Evolutionary conservation across 2,329 filamentous ascomycete species (phyloP), one percentile per base, ranked within the genome.

Genomic region (Thelonectria discophora): DNA sequence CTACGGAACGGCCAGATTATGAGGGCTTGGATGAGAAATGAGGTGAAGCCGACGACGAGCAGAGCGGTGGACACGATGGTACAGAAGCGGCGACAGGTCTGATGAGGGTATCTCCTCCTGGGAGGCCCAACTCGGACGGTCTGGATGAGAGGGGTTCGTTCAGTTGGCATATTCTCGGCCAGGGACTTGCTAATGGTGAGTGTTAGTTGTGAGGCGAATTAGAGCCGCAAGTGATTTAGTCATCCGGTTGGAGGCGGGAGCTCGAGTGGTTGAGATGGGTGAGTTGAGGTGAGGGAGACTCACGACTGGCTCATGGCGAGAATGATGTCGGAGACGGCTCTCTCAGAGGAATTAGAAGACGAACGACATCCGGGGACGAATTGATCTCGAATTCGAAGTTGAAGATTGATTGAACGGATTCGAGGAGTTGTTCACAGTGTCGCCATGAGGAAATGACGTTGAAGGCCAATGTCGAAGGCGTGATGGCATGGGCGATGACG

Each of bases 101-200:
- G 81, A 68, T 90, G 87, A 46, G 80, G 80, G 69, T 88, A 88
- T 68, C 87, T 81, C 65, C 77, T 80, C 69, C 80, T 80, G 62
- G 80, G 79, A 64, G 84, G 75, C 60, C 81, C 81, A 68, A 89
- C 80, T 17, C 73, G 82, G 61, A 91, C 85, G 53, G 85, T 88
- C 69, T 87, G 82, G 64, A 92, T 84, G 69, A 93, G 82, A 60
- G 90, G 90, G 52, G 88, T 90, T 58, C 80, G 81, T 79, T 92
- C 89, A 74, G 62, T 69, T 55, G 74, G 65, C 77, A 79, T 78
- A 55, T 76, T 75, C 58, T 75, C 72, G 32, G 66, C 48, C 57
- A 52, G 60, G 52, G 64, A 64, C 45, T 54, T 66, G 45, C 58
- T 62, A 21, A 11, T 32, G 30, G 18, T 24, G 13, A 48, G 18